Evolutionary conservation across 768 basidiomycete species (phyloP).

Genomic region (Tubosaeta sp.): DNA sequence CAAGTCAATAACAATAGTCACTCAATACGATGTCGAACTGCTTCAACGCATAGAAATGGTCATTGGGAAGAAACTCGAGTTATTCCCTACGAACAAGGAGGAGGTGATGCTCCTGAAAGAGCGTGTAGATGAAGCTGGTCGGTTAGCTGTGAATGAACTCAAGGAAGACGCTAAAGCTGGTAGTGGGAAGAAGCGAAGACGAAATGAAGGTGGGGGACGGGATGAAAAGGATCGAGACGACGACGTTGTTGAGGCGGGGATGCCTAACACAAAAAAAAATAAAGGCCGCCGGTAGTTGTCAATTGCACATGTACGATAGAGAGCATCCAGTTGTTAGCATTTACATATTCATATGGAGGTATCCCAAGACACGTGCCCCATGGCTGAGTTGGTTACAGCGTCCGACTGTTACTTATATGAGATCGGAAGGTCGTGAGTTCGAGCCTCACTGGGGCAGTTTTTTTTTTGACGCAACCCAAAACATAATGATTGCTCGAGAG

Average conservation of each 20-base stretch:
- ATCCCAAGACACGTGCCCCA: slow-evolving; percentile 42
- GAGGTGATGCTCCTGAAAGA: slow-evolving; percentile 85
- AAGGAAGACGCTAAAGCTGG: slow-evolving; percentile 64
- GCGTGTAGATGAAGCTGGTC: slow-evolving; percentile 82
- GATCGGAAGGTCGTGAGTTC: slow-evolving; percentile 69
- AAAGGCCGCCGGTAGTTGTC: slow-evolving; percentile 41
- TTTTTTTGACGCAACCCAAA: too few relatives aligned
- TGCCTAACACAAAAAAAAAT: slow-evolving; percentile 61
- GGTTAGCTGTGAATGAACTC: slow-evolving; percentile 74
- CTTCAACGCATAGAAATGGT: slow-evolving; percentile 93
- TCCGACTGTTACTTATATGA: slow-evolving; percentile 64
- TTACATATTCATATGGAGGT: neutral
- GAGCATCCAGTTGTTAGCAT: neutral
- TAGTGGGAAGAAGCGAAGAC: slow-evolving; percentile 47
- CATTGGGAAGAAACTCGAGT: slow-evolving; percentile 86
- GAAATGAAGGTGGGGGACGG: slow-evolving; percentile 43
- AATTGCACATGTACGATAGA: neutral
- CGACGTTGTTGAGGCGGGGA: slow-evolving; percentile 86
- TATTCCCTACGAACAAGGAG: slow-evolving; percentile 83
- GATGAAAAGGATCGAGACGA: slow-evolving; percentile 91
- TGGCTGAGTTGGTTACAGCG: slow-evolving; percentile 78
- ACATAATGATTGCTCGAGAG: too few relatives aligned
- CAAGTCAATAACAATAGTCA: slow-evolving; percentile 95
- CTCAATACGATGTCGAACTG: slow-evolving; percentile 97
- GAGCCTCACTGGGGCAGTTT: slow-evolving; percentile 59